These are phyloP conservation scores for Fagopyrum esculentum DNA, from an alignment of 148 eudicot species.

Conservation along the genomic window DNA sequence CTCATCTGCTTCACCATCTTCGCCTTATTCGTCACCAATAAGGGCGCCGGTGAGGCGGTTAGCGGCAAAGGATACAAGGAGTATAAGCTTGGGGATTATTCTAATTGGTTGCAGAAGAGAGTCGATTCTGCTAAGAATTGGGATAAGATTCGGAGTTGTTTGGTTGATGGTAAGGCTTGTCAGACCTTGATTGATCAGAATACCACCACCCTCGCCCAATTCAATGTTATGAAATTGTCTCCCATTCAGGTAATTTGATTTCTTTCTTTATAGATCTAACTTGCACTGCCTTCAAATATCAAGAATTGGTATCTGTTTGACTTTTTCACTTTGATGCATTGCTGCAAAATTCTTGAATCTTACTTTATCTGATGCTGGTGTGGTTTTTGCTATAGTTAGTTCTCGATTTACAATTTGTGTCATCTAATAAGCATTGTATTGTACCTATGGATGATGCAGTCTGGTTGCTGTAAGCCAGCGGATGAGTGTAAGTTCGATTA, in stretches of 20 bases:
- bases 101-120: slow-evolving; percentile 40
- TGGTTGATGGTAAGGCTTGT: slow-evolving; percentile 37
- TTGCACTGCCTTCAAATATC: background rate
- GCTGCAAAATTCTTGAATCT: background rate
- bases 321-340: background rate
- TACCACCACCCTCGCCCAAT: slow-evolving; percentile 17
- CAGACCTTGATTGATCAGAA: slow-evolving; percentile 11
- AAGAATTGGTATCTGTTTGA: background rate
- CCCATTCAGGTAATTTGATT: slow-evolving; percentile 31
- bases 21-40: slow-evolving; percentile 35
- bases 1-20: slow-evolving; percentile 30
- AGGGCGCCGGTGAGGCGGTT: slow-evolving; percentile 39
- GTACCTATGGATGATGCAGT: slow-evolving; percentile 22
- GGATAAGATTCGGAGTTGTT: slow-evolving; percentile 36
- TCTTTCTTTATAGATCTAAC: background rate
- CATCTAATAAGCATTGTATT: background rate
- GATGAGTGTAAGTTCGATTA: slow-evolving; percentile 35
- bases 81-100: slow-evolving; percentile 34
- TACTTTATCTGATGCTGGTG: background rate
- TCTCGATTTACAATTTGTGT: too few species aligned
- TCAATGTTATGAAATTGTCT: slow-evolving; percentile 23
- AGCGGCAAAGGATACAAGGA: slow-evolving; percentile 36
- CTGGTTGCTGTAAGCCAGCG: slow-evolving; percentile 87
- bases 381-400: background rate
- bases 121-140: slow-evolving; percentile 33